Evolutionary conservation across 1,284 basidiomycete genomes (phyloP).

Genomic region (Tilletia horrida): DNA sequence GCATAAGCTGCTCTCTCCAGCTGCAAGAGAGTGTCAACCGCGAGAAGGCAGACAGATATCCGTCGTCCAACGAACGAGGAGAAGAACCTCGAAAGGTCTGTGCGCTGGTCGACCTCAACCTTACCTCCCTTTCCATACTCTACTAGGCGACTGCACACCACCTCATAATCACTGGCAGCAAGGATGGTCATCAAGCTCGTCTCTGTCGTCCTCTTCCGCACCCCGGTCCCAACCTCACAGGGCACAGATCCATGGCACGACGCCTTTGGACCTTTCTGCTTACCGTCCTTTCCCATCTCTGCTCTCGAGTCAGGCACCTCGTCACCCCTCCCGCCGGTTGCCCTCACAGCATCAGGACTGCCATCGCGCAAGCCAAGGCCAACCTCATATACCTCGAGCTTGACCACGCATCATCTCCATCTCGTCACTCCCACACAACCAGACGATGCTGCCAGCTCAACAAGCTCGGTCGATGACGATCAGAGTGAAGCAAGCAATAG

Average conservation of each 20-base stretch:
- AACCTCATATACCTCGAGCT: slow-evolving; percentile 23
- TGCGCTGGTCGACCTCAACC: too few species aligned
- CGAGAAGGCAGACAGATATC: too few species aligned
- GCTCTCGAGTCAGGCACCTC: slow-evolving; percentile 48
- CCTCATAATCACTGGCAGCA: too few species aligned
- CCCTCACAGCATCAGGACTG: background rate
- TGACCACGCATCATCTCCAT: slow-evolving; percentile 50
- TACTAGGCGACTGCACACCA: too few species aligned
- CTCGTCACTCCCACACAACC: background rate
- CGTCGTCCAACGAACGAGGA: too few species aligned
- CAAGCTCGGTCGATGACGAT: background rate
- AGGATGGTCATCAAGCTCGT: slow-evolving; percentile 21
- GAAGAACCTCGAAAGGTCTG: too few species aligned
- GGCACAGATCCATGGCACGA: slow-evolving; percentile 54
- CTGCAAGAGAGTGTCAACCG: too few species aligned
- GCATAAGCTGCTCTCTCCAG: too few species aligned
- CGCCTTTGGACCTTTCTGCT: slow-evolving; percentile 50
- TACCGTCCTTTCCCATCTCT: slow-evolving; percentile 47
- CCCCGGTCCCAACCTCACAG: slow-evolving; percentile 43
- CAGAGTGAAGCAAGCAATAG: background rate
- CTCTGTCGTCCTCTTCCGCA: slow-evolving; percentile 45
- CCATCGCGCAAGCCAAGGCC: slow-evolving; percentile 7
- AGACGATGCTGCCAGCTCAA: background rate
- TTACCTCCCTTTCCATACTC: too few species aligned
- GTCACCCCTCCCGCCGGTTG: slow-evolving; percentile 37